Conservation (phyloP, 371 early-diverging fungal species). For the Coemansia sp. region DNA sequence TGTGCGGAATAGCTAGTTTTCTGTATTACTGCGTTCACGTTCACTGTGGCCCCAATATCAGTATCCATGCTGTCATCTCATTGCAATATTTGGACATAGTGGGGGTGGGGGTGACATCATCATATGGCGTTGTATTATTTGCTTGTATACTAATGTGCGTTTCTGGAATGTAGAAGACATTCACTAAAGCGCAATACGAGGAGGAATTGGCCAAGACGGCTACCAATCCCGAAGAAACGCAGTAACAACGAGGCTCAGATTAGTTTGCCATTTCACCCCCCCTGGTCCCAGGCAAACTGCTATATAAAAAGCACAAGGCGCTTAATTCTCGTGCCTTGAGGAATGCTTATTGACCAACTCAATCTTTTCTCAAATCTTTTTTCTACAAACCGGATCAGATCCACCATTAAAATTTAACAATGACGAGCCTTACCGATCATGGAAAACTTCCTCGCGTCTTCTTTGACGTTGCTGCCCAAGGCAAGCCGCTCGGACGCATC, state of each 20-base stretch:
- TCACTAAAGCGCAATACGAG: constrained; percentile 15
- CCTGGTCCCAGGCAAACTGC: constrained; percentile 3
- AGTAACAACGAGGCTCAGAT: neutral
- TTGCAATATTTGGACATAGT: neutral
- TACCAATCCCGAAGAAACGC: neutral
- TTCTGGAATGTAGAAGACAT: constrained; percentile 10
- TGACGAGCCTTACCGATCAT: constrained; percentile 19
- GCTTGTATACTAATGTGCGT: neutral
- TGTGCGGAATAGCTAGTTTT: neutral
- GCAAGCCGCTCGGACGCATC: constrained; percentile 78
- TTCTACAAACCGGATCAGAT: neutral
- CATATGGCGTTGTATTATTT: neutral
- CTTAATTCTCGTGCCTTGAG: neutral
- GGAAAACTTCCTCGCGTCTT: constrained; percentile 59
- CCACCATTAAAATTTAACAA: constrained; percentile 3
- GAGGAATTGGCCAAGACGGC: neutral
- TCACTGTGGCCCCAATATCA: neutral
- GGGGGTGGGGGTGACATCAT: neutral
- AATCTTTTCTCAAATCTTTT: neutral
- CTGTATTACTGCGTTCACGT: neutral
- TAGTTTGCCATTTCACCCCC: neutral
- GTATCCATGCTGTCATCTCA: neutral
- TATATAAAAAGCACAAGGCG: neutral
- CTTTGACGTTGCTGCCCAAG: constrained; percentile 84
- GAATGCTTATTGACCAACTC: neutral